Conservation (phyloP, 805 yeast genomes). For the Candida broadrunensis region DNA sequence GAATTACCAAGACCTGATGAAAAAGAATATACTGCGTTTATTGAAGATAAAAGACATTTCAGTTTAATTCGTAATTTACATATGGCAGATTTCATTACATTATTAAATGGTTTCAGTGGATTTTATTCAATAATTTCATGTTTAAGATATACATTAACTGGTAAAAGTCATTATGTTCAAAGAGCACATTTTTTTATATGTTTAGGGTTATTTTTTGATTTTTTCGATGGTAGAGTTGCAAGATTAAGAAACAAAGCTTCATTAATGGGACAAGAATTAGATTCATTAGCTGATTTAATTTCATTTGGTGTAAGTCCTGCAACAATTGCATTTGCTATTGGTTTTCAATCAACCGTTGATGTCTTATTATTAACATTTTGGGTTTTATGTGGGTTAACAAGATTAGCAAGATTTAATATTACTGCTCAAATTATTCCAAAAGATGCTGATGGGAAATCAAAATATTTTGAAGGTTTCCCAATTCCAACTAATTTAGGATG, state of each 20-base stretch:
- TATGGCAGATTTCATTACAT: conserved; percentile 93
- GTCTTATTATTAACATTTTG: conserved; percentile 73
- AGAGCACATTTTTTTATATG: conserved; percentile 87
- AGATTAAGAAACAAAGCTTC: conserved; percentile 88
- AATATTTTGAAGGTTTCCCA: conserved; percentile 94
- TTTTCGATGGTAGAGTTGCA: conserved; percentile 96
- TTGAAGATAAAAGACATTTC: conserved; percentile 81
- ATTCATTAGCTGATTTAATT: conserved; percentile 90
- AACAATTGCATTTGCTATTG: conserved; percentile 85
- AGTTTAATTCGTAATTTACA: conserved; percentile 84
- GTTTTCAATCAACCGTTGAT: conserved; percentile 82
- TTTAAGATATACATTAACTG: conserved; percentile 72
- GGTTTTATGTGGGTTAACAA: conserved; percentile 88
- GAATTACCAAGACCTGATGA: conserved; percentile 76
- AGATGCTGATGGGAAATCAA: conserved; percentile 80
- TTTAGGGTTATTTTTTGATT: conserved; percentile 93
- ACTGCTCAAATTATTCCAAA: conserved; percentile 92
- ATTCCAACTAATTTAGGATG: conserved; percentile 83
- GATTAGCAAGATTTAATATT: conserved; percentile 94
- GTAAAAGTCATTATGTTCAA: conserved; percentile 66
- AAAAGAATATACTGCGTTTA: conserved; percentile 73
- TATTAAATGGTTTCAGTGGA: conserved; percentile 91
- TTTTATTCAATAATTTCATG: conserved; percentile 88
- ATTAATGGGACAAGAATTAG: conserved; percentile 95
- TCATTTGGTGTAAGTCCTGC: conserved; percentile 97